Conservation (phyloP, 495 filamentous ascomycete species). For the Trichoderma gamsii region DNA sequence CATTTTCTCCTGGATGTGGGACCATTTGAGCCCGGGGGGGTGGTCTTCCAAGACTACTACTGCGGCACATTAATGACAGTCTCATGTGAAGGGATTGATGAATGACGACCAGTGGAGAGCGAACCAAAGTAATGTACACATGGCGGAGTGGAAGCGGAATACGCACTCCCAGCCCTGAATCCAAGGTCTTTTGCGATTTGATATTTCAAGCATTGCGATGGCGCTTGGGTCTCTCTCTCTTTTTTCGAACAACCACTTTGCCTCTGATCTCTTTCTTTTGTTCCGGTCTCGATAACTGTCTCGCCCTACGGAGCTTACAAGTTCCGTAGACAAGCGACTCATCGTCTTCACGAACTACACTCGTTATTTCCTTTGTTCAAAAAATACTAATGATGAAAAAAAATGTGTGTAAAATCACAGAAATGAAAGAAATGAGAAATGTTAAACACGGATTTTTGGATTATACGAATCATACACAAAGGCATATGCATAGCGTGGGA, state of each 20-base stretch:
- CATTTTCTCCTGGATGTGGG: constrained; percentile 13
- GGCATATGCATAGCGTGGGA: not conserved
- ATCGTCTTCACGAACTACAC: constrained; percentile 10
- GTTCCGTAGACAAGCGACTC: not conserved
- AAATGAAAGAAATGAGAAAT: not conserved
- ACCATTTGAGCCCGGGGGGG: not conserved
- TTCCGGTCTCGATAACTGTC: not conserved
- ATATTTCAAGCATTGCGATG: constrained; percentile 1
- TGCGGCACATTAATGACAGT: not conserved
- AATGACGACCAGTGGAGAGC: no score
- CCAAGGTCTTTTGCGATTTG: not conserved
- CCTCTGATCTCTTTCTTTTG: not conserved
- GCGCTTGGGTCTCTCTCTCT: not conserved
- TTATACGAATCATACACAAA: not conserved
- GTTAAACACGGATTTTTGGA: not conserved
- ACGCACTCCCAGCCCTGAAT: not conserved
- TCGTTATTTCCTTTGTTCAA: constrained; percentile 1
- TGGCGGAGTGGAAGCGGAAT: not conserved
- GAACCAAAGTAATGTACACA: not conserved
- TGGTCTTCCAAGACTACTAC: not conserved
- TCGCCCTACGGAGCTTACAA: not conserved
- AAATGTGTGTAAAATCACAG: not conserved
- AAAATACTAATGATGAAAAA: not conserved
- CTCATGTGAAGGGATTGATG: not conserved
- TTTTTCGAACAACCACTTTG: not conserved